Evolutionary conservation across 768 basidiomycete genomes (phyloP).

Genomic region (Leccinum incarnatum): DNA sequence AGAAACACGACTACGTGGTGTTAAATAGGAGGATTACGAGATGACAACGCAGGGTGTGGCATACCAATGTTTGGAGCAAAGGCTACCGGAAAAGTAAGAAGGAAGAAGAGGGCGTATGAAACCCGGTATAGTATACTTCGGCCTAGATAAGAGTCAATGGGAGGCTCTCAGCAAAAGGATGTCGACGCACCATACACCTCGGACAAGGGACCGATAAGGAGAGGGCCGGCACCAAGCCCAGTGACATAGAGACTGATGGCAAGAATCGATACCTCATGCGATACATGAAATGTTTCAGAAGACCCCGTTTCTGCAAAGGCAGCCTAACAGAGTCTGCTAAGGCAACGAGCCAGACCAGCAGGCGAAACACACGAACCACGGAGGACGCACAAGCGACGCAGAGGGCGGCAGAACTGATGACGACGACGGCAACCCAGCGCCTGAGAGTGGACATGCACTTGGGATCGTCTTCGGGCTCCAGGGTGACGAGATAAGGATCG

Average conservation of each 20-base stretch:
- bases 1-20: constrained; percentile 50
- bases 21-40: not conserved
- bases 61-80: constrained; percentile 66
- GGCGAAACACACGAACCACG: constrained; percentile 38
- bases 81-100: constrained; percentile 68
- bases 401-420: constrained; percentile 46
- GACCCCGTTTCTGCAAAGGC: constrained; percentile 62
- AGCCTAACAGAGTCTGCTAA: constrained; percentile 37
- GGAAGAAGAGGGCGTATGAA: constrained; percentile 60
- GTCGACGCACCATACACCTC: constrained; percentile 33
- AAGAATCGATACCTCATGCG: constrained; percentile 49
- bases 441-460: constrained; percentile 37
- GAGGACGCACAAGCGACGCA: constrained; percentile 58
- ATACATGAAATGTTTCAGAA: constrained; percentile 49
- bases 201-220: constrained; percentile 42
- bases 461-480: constrained; percentile 44
- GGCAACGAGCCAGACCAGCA: not conserved
- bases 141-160: constrained; percentile 32
- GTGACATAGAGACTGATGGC: constrained; percentile 44
- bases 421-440: constrained; percentile 49
- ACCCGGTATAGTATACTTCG: constrained; percentile 59
- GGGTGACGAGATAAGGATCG: constrained; percentile 29
- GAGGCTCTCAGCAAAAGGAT: not conserved
- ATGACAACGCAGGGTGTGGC: not conserved
- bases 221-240: constrained; percentile 35